Evolutionary conservation across 495 filamentous ascomycete species (phyloP).

Genomic region (Pseudevernia furfuracea): DNA sequence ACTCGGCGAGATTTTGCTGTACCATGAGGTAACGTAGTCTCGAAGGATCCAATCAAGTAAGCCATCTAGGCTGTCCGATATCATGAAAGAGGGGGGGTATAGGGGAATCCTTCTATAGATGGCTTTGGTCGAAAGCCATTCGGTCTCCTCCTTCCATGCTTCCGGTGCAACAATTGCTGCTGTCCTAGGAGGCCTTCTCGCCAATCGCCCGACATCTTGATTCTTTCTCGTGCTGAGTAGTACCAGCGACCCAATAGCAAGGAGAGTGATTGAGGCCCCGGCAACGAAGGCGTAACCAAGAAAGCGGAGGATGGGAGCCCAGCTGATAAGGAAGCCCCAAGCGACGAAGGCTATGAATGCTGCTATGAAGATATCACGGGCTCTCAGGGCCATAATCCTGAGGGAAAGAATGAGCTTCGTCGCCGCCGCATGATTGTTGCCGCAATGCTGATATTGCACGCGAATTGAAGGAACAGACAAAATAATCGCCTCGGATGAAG

Average conservation of each 20-base stretch:
- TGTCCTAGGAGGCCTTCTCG: conserved; percentile 37
- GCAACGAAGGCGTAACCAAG: conserved; percentile 68
- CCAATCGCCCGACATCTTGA: conserved; percentile 32
- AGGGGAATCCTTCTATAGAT: conserved; percentile 52
- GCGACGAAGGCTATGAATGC: conserved; percentile 66
- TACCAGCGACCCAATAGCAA: conserved; percentile 48
- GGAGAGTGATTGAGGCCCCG: conserved; percentile 51
- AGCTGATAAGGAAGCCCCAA: conserved; percentile 76
- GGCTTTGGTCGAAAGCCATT: conserved; percentile 45
- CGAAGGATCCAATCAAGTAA: conserved; percentile 68
- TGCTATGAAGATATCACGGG: conserved; percentile 65
- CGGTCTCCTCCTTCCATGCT: conserved; percentile 61
- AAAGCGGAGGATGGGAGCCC: conserved; percentile 72
- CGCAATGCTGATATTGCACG: neutral
- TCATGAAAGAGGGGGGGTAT: conserved; percentile 67
- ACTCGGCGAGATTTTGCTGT: conserved; percentile 73
- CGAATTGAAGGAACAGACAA: neutral
- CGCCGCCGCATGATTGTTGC: conserved; percentile 24
- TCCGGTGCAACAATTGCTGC: conserved; percentile 55
- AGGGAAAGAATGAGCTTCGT: conserved; percentile 6
- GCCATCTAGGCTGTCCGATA: conserved; percentile 75
- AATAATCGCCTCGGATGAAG: neutral
- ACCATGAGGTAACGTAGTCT: conserved; percentile 88
- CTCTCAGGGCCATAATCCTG: conserved; percentile 66
- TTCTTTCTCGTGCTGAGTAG: conserved; percentile 53